Evolutionary conservation across 305 asterid species (phyloP).

Genomic region (Fraxinus greggii): DNA sequence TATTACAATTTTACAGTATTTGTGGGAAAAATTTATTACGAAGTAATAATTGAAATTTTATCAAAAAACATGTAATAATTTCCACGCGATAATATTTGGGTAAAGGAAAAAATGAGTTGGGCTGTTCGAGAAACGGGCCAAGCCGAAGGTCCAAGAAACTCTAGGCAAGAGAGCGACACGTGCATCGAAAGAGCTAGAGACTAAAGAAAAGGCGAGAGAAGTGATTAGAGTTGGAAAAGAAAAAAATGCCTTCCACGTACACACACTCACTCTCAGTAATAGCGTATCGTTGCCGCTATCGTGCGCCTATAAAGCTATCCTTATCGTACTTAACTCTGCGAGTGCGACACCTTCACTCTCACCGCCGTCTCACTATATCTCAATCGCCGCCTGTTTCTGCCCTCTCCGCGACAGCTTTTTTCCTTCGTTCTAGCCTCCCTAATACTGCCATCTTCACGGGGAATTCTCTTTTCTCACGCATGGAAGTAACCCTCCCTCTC

Average conservation of each 20-base stretch:
- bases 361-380: conserved; percentile 7
- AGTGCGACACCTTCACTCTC: conserved; percentile 16
- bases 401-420: conserved; percentile 11
- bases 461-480: conserved; percentile 61
- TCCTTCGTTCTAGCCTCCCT: conserved; percentile 22
- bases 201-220: conserved; percentile 29
- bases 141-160: not conserved
- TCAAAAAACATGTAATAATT: not conserved
- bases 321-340: not conserved
- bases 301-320: conserved; percentile 36
- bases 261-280: conserved; percentile 25
- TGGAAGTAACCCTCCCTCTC: conserved; percentile 54
- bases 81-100: not conserved
- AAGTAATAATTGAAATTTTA: not conserved
- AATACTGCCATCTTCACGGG: conserved; percentile 31
- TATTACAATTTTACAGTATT: not conserved
- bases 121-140: not conserved
- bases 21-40: too few species aligned
- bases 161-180: not conserved
- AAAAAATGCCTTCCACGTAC: conserved; percentile 36
- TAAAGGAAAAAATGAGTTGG: not conserved
- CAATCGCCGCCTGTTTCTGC: not conserved
- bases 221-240: not conserved
- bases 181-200: not conserved
- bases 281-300: conserved; percentile 50